Base-by-base conservation (phyloP, 257 asterid species). In the Solanum chilense region DNA sequence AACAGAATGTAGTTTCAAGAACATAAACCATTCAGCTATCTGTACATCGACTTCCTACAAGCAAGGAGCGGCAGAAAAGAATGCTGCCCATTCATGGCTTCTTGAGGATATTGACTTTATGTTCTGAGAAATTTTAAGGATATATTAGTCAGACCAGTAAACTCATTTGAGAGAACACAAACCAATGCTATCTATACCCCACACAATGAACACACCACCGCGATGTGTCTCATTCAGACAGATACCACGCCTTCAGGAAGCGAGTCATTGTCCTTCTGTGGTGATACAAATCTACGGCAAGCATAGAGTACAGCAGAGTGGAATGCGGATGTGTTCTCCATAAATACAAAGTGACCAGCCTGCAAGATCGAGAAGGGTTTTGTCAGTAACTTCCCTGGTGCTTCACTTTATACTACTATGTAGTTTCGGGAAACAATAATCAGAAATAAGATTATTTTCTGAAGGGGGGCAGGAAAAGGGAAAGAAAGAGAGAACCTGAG, bases 331-430 rank as follows among this genome's bases (percentile, higher is more conserved):
- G 98, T 93, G 81, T 92, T 93, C 82, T 94, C 98, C 23, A 95
- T 91, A 82, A 95, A 95, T 62, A 94, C 90, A 39, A 94, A 95
- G 86, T 95, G 98, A 15, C 98, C 98, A 60, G 91, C 94, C 98
- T 95, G 93, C 88, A 92, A 75, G 71, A 35, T n/a, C 62, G 74
- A 42, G 74, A 23, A 33, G 41, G n/a, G 12, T 29, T 56, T 49
- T 27, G 42, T 27, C 29, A 33, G 52, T 60, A 80, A 33, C 23
- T 42, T 23, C 68, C 80, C 47, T 83, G 52, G 23, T 73, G 86
- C 80, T 45, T 45, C 31, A 33, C 84, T 31, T 86, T 58, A 80
- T 21, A 86, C 66, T 60, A n/a, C n/a, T 21, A 78, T 62, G 37
- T 84, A 47, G 68, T 47, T 47, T 44, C 29, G 9, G 73, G 56